Evolutionary conservation across 495 filamentous ascomycete genomes (phyloP).

Genomic region (Neurospora sp.): DNA sequence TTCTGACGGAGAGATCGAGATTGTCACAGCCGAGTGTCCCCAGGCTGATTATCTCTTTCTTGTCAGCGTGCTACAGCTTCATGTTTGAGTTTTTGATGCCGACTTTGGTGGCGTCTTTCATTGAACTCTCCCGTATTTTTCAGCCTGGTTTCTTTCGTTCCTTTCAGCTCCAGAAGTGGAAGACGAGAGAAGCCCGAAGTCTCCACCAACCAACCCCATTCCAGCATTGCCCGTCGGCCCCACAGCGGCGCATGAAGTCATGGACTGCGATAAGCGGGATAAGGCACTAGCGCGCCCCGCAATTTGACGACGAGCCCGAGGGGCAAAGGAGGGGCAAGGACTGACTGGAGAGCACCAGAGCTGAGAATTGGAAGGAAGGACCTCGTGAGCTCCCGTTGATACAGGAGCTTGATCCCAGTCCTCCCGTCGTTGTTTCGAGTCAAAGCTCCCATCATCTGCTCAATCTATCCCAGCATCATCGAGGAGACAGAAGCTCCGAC

Average conservation of each 20-base stretch:
- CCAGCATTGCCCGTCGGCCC: neutral
- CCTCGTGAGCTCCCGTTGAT: neutral
- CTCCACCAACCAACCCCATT: neutral
- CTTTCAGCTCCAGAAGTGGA: neutral
- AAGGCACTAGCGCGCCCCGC: constrained; percentile 15
- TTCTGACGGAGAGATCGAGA: neutral
- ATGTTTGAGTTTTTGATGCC: neutral
- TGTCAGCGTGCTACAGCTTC: neutral
- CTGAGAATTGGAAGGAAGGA: neutral
- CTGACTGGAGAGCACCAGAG: neutral
- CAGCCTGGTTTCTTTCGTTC: neutral
- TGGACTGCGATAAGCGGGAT: constrained; percentile 21
- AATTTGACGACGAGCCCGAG: constrained; percentile 2
- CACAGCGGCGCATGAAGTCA: constrained; percentile 18
- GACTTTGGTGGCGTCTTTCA: neutral
- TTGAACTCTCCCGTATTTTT: neutral
- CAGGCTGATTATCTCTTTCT: neutral
- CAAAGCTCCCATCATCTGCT: neutral
- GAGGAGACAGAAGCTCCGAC: neutral
- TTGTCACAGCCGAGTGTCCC: too few species aligned
- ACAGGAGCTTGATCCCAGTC: neutral
- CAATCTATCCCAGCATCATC: neutral
- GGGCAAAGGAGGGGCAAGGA: constrained; percentile 4
- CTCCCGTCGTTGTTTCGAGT: neutral
- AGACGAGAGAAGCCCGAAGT: neutral